A percentile compares a stretch with the other conserved stretches of the same genome.
phyloP scores from a whole-genome alignment of 2,329 filamentous ascomycete genomes.

The Diaporthe sp. region DNA sequence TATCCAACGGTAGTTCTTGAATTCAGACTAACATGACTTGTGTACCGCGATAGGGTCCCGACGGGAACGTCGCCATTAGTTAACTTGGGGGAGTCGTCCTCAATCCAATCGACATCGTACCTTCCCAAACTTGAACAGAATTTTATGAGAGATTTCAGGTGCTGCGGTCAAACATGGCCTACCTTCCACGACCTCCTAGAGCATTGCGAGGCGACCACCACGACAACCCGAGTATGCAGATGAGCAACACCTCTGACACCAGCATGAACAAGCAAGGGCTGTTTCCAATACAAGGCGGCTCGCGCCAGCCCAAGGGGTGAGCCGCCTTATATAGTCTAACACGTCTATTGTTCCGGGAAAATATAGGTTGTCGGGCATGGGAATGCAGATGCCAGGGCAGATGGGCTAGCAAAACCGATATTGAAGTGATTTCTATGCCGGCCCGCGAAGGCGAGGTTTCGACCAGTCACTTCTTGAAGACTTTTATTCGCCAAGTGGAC shows the following conservation, averaged over 20 bases:
- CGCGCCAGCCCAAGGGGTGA: slow-evolving; percentile 32
- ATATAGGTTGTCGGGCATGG: too few species aligned
- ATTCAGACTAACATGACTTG: slow-evolving; percentile 47
- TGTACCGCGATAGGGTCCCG: slow-evolving; percentile 76
- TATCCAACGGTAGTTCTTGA: slow-evolving; percentile 2
- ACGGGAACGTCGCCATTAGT: slow-evolving; percentile 96
- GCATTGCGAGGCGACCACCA: slow-evolving; percentile 79
- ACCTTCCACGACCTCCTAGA: slow-evolving; percentile 95
- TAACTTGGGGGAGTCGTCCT: slow-evolving; percentile 72
- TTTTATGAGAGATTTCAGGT: slow-evolving; percentile 97
- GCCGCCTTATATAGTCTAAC: slow-evolving; percentile 31
- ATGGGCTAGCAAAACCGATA: too few species aligned
- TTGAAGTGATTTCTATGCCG: not conserved
- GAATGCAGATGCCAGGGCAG: not conserved
- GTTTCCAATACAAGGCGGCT: slow-evolving; percentile 33
- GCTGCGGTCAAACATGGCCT: slow-evolving; percentile 89
- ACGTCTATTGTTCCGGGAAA: not conserved
- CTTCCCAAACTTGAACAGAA: slow-evolving; percentile 96
- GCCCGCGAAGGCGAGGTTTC: not conserved
- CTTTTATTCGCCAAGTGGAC: not conserved
- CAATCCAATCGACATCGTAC: slow-evolving; percentile 96
- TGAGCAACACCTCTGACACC: slow-evolving; percentile 47
- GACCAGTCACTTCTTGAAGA: not conserved
- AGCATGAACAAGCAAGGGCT: slow-evolving; percentile 30
- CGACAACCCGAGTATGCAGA: too few species aligned